Conservation (phyloP, 73 alveolate genomes). For the Paramecium biaurelia region DNA sequence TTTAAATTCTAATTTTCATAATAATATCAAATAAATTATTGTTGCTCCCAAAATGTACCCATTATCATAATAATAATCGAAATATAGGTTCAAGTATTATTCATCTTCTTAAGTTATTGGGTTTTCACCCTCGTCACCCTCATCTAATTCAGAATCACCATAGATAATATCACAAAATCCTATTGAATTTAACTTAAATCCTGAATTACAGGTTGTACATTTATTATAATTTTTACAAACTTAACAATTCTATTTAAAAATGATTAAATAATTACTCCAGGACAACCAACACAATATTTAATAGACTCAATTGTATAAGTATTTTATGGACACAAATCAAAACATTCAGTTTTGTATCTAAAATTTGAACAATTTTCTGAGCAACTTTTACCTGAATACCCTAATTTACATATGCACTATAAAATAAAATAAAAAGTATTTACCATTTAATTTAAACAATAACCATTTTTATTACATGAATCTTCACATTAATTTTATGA, state of each 20-base stretch:
- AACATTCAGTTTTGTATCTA: not conserved
- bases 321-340: not conserved
- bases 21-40: not conserved
- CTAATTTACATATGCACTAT: not conserved
- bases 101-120: not conserved
- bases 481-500: not conserved
- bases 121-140: not conserved
- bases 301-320: not conserved
- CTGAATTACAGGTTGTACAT: not conserved
- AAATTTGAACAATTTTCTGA: not conserved
- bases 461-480: not conserved
- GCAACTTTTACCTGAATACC: not conserved
- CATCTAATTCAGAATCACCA: not conserved
- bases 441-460: not conserved
- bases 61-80: not conserved
- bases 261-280: not conserved
- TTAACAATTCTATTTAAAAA: not conserved
- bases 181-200: not conserved
- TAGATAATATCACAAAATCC: not conserved
- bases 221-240: not conserved
- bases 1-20: not conserved
- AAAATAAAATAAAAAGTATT: not conserved
- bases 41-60: not conserved
- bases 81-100: not conserved
- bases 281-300: not conserved